Conservation (phyloP, 140 eudicot genomes). For the Cichorium intybus region DNA sequence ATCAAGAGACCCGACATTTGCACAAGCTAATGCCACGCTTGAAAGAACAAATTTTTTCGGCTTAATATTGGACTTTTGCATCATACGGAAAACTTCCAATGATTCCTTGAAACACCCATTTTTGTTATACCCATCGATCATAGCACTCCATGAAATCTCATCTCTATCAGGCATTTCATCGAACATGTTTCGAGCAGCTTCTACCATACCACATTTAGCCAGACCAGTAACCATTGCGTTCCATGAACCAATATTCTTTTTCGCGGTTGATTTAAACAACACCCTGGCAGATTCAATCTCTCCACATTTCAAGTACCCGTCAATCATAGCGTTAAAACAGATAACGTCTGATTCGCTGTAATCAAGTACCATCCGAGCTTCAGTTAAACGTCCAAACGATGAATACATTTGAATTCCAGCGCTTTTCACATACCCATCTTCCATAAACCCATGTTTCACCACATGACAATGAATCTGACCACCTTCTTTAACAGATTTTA, state of each 20-base stretch:
- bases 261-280: slow-evolving; percentile 28
- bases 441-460: slow-evolving; percentile 45
- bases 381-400: slow-evolving; percentile 31
- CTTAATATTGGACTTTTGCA: slow-evolving; percentile 42
- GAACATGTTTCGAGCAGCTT: slow-evolving; percentile 35
- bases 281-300: slow-evolving; percentile 36
- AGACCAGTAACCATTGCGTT: slow-evolving; percentile 49
- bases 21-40: slow-evolving; percentile 49
- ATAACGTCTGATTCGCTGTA: slow-evolving; percentile 40
- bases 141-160: slow-evolving; percentile 60
- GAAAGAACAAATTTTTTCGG: slow-evolving; percentile 35
- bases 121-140: slow-evolving; percentile 53
- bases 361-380: slow-evolving; percentile 42
- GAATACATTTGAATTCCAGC: slow-evolving; percentile 55
- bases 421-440: slow-evolving; percentile 46
- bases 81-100: slow-evolving; percentile 34
- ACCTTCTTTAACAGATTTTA: slow-evolving; percentile 30
- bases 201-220: slow-evolving; percentile 35
- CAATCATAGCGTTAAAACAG: slow-evolving; percentile 60
- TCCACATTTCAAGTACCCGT: slow-evolving; percentile 47
- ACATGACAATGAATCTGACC: slow-evolving; percentile 38
- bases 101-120: slow-evolving; percentile 43
- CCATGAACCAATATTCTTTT: slow-evolving; percentile 49
- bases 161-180: slow-evolving; percentile 44
- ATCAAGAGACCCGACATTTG: slow-evolving; percentile 55